Conservation (phyloP, 352 stramenopile genomes). For the Pythium dissimile region DNA sequence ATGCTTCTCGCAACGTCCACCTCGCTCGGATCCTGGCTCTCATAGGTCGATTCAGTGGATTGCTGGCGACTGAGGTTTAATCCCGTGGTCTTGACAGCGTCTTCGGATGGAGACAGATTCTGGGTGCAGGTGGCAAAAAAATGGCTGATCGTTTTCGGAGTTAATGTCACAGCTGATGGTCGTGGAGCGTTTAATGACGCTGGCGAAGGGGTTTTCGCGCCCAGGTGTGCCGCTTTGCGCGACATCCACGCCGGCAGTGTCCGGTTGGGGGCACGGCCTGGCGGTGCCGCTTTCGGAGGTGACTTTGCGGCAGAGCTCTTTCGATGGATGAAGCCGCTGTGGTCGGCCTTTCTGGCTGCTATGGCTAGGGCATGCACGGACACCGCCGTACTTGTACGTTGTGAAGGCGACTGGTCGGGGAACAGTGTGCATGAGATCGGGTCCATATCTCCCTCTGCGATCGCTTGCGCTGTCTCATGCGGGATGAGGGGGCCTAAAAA, state of each 20-base stretch:
- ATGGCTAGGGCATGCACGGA: neutral
- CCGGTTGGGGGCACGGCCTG: neutral
- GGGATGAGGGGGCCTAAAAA: slow-evolving; percentile 63
- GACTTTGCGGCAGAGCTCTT: neutral
- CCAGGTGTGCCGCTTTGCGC: slow-evolving; percentile 4
- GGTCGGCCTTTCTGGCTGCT: neutral
- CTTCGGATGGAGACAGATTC: slow-evolving; percentile 11
- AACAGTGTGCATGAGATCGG: slow-evolving; percentile 61
- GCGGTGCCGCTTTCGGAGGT: neutral
- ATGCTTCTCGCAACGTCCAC: slow-evolving; percentile 49
- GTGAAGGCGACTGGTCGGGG: slow-evolving; percentile 1
- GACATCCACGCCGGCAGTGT: slow-evolving; percentile 17
- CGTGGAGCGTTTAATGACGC: neutral
- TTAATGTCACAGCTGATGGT: neutral
- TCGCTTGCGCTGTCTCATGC: slow-evolving; percentile 37
- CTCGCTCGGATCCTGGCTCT: slow-evolving; percentile 52
- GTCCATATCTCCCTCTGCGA: slow-evolving; percentile 73
- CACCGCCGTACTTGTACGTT: neutral
- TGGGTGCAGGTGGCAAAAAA: slow-evolving; percentile 31
- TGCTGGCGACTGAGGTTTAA: slow-evolving; percentile 2
- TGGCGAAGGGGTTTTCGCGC: neutral
- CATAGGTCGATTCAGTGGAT: slow-evolving; percentile 24
- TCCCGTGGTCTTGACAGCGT: neutral
- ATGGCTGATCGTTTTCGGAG: slow-evolving; percentile 29
- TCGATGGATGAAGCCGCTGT: neutral